Conservation (phyloP, 805 yeast species). For the Kuraishia ogatae region DNA sequence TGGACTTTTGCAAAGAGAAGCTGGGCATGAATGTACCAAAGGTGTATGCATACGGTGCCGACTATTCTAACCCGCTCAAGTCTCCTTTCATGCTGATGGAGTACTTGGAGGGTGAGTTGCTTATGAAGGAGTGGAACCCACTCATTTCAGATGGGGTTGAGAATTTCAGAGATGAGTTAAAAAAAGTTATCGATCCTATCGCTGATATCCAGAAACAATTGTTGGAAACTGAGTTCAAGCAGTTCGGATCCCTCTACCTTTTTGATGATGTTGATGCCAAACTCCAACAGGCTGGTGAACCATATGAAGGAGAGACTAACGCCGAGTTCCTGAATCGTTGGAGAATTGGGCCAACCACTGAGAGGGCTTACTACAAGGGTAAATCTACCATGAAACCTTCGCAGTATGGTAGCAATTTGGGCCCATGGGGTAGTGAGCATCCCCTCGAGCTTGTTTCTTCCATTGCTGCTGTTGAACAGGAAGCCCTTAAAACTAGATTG, state of each 20-base stretch:
- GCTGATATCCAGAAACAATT: slow-evolving; percentile 55
- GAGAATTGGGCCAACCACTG: slow-evolving; percentile 87
- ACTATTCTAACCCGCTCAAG: slow-evolving; percentile 51
- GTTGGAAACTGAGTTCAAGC: slow-evolving; percentile 51
- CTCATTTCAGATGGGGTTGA: slow-evolving; percentile 48
- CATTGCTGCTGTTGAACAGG: slow-evolving; percentile 60
- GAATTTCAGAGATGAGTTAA: slow-evolving; percentile 38
- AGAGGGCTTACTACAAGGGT: slow-evolving; percentile 68
- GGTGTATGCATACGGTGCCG: slow-evolving; percentile 58
- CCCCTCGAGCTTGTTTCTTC: slow-evolving; percentile 59
- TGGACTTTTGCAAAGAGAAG: slow-evolving; percentile 69
- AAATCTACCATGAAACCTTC: slow-evolving; percentile 44
- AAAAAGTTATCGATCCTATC: slow-evolving; percentile 61
- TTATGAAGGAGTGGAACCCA: slow-evolving; percentile 92
- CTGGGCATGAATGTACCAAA: slow-evolving; percentile 65
- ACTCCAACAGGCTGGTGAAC: slow-evolving; percentile 14
- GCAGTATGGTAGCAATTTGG: slow-evolving; percentile 42
- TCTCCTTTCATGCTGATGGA: slow-evolving; percentile 81
- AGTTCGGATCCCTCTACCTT: slow-evolving; percentile 79
- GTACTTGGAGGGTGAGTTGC: slow-evolving; percentile 63
- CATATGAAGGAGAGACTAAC: slow-evolving; percentile 58
- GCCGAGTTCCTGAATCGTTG: slow-evolving; percentile 55
- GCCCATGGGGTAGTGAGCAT: slow-evolving; percentile 64
- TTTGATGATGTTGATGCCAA: slow-evolving; percentile 52
- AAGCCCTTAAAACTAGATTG: slow-evolving; percentile 44